A percentile compares a stretch with the other conserved stretches of the same genome.
Conservation (phyloP, 768 basidiomycete genomes). For the Mrakia blollopis region DNA sequence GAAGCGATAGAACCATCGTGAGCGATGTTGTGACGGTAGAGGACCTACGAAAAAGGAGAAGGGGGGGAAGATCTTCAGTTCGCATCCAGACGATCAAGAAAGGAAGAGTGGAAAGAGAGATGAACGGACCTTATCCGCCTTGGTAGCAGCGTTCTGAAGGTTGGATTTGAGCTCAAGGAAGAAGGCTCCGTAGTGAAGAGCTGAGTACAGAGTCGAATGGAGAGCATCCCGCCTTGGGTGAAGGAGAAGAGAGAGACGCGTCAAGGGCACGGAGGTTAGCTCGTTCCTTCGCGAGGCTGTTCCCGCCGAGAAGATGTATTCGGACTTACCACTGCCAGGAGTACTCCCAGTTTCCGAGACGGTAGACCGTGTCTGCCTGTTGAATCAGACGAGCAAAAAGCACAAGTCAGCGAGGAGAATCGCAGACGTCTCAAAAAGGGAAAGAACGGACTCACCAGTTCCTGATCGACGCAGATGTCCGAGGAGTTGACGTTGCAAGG, state of each 20-base stretch:
- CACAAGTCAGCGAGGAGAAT: no score
- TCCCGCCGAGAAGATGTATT: not conserved
- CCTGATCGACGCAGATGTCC: not conserved
- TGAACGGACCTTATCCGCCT: not conserved
- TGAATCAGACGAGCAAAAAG: no score
- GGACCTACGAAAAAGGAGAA: not conserved
- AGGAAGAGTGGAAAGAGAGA: no score
- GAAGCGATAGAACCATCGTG: not conserved
- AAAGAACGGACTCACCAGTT: not conserved
- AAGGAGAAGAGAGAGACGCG: no score
- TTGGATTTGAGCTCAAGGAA: not conserved
- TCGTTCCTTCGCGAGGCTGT: not conserved
- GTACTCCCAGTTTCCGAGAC: not conserved
- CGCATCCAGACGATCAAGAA: not conserved
- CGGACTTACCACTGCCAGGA: not conserved
- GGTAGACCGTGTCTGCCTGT: not conserved
- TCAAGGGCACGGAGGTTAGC: not conserved
- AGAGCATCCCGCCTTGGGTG: not conserved
- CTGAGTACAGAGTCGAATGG: not conserved
- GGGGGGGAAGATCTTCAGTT: not conserved
- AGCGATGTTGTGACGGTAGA: not conserved
- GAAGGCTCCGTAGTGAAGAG: not conserved
- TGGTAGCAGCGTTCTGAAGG: not conserved
- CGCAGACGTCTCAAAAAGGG: not conserved
- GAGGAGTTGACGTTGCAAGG: slow-evolving; percentile 5